A percentile compares a stretch with the other conserved stretches of the same genome.
Conservation (phyloP, 2,329 filamentous ascomycete species). For the Fusarium nelsonii region DNA sequence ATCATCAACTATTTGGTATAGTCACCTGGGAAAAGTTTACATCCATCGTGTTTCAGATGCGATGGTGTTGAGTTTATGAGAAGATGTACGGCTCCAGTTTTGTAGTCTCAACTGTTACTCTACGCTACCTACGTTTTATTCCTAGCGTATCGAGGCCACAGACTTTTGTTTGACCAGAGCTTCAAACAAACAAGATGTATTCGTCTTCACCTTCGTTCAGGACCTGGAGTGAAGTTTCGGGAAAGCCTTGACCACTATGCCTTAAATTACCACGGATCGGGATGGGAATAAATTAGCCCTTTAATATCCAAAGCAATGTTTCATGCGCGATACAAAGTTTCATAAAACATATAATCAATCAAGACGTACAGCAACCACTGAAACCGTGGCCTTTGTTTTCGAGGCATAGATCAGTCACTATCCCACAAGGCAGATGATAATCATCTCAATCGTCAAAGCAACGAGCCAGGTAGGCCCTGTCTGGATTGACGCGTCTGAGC, state of each 20-base stretch:
- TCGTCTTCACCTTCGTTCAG: not conserved
- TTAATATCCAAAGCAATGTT: constrained; percentile 9
- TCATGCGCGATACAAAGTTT: constrained; percentile 21
- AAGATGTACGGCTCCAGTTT: not conserved
- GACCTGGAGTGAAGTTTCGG: not conserved
- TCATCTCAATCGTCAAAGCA: not conserved
- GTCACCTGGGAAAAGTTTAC: not conserved
- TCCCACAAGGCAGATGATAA: not conserved
- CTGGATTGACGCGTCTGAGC: not conserved
- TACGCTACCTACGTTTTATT: not conserved
- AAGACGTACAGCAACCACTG: not conserved
- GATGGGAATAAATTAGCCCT: constrained; percentile 1
- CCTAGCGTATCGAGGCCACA: constrained; percentile 6
- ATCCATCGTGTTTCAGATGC: constrained; percentile 21
- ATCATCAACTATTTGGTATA: not conserved
- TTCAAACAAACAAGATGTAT: constrained; percentile 15
- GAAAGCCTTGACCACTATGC: constrained; percentile 2
- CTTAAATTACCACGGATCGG: not conserved
- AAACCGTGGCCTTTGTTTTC: not conserved
- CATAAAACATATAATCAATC: not conserved
- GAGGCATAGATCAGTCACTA: not conserved
- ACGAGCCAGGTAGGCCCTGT: not conserved
- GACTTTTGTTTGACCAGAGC: constrained; percentile 18
- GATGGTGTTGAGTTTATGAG: constrained; percentile 10
- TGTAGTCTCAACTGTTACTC: not conserved